Base-by-base conservation (phyloP, 805 yeast genomes). In the Torulaspora franciscae region DNA sequence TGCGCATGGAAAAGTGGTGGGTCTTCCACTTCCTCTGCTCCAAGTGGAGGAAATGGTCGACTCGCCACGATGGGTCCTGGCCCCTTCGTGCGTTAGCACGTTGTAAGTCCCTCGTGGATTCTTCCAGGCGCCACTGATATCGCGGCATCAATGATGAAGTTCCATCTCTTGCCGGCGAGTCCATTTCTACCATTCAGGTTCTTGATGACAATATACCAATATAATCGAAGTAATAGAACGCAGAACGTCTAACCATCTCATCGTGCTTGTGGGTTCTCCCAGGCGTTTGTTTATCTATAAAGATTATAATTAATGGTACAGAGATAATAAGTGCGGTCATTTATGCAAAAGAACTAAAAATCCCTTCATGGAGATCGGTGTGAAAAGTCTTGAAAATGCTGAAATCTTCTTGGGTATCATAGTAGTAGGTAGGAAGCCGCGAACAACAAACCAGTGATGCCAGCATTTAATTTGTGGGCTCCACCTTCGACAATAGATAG, bases 81-180 rank as follows among this genome's bases (percentile, higher is more conserved):
- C n/a, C n/a, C n/a, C n/a, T n/a, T n/a, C n/a, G n/a, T n/a, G n/a
- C n/a, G n/a, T n/a, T n/a, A n/a, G n/a, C n/a, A n/a, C n/a, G n/a
- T n/a, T n/a, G n/a, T n/a, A n/a, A n/a, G n/a, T n/a, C n/a, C n/a
- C n/a, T n/a, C n/a, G n/a, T n/a, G n/a, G n/a, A n/a, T n/a, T n/a
- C n/a, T n/a, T n/a, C n/a, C n/a, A n/a, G n/a, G n/a, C n/a, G n/a
- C 77, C 23, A 81, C 55, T 4, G 83, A 77, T 39, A 83, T 72
- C 38, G 77, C 55, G 9, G 81, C 82, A 58, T 81, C 86, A 49
- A 83, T 71, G 37, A 83, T 76, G 56, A 80, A 83, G 58, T 80
- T 77, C 88, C 88, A 83, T 67, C 81, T 71, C 88, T 88, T 83
- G 9, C 85, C 80, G 7, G 72, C 71, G 9, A 76, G 64, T 0